A percentile compares a stretch with the other conserved stretches of the same genome.
Evolutionary conservation across 2,329 filamentous ascomycete species (phyloP).

Genomic region (Alternaria dauci): DNA sequence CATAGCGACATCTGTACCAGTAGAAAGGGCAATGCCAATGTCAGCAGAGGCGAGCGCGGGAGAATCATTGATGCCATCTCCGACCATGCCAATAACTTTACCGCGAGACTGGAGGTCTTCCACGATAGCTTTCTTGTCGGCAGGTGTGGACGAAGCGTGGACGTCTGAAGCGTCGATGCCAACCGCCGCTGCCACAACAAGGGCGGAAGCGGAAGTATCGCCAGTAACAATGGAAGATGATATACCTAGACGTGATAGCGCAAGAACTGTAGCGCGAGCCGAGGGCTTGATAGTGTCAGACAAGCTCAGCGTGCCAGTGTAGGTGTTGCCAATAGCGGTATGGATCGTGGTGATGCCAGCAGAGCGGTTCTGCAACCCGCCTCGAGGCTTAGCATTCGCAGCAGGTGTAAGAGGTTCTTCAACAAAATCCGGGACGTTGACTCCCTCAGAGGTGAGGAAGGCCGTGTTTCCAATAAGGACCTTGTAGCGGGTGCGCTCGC

Average conservation of each 20-base stretch:
- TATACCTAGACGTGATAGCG: conserved; percentile 84
- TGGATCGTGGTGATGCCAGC: conserved; percentile 90
- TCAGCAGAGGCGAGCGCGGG: conserved; percentile 92
- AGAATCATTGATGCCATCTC: conserved; percentile 98
- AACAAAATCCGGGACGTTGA: conserved; percentile 67
- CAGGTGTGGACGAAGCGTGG: conserved; percentile 85
- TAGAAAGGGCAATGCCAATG: conserved; percentile 90
- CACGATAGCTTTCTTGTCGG: conserved; percentile 89
- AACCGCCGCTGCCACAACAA: conserved; percentile 82
- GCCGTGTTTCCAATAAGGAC: conserved; percentile 84
- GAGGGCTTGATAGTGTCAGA: conserved; percentile 92
- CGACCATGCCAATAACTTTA: conserved; percentile 89
- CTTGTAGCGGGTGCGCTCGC: conserved; percentile 75
- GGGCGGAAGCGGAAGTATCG: conserved; percentile 83
- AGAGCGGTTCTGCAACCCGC: conserved; percentile 51
- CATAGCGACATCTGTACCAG: conserved; percentile 95
- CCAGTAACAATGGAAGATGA: conserved; percentile 92
- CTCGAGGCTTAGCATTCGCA: conserved; percentile 33
- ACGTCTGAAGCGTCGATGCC: conserved; percentile 81
- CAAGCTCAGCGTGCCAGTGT: conserved; percentile 83
- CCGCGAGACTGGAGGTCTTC: conserved; percentile 75
- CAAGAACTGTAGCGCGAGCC: conserved; percentile 79
- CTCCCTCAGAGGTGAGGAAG: conserved; percentile 75
- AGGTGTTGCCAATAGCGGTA: conserved; percentile 82
- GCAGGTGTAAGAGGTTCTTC: conserved; percentile 59